phyloP scores from a whole-genome alignment of 2,329 filamentous ascomycete genomes.

The Fusarium sp. region DNA sequence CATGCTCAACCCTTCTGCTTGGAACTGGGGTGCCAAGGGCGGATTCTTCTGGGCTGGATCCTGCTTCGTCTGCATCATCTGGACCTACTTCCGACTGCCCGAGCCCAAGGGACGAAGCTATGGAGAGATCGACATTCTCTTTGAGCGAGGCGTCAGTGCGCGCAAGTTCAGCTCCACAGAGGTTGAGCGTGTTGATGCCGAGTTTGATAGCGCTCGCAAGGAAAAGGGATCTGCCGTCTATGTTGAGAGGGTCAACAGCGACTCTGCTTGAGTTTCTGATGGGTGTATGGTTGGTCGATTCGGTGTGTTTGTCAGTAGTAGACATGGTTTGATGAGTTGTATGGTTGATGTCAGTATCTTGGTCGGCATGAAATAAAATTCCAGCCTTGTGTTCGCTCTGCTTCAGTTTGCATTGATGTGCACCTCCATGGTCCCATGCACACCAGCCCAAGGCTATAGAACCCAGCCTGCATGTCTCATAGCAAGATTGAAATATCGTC shows the following conservation, averaged over 20 bases:
- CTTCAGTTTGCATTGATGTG: too few species aligned
- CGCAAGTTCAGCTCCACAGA: constrained; percentile 51
- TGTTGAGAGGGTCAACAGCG: constrained; percentile 21
- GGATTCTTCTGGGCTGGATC: constrained; percentile 58
- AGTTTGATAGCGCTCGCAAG: constrained; percentile 17
- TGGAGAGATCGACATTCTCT: constrained; percentile 65
- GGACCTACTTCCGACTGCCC: constrained; percentile 62
- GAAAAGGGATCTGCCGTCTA: constrained; percentile 35
- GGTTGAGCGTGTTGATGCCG: constrained; percentile 44
- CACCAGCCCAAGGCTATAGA: too few species aligned
- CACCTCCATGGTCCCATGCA: too few species aligned
- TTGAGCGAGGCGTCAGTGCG: constrained; percentile 56
- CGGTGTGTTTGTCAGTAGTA: neutral
- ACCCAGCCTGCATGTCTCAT: too few species aligned
- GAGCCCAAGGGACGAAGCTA: constrained; percentile 64
- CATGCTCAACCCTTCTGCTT: constrained; percentile 58
- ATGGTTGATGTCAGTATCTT: too few species aligned
- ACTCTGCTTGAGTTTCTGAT: neutral
- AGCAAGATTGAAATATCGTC: too few species aligned
- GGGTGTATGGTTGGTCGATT: neutral
- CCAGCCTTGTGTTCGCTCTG: too few species aligned
- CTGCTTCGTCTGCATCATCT: constrained; percentile 56
- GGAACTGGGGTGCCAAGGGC: constrained; percentile 59
- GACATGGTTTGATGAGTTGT: too few species aligned
- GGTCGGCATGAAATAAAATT: too few species aligned